Percentiles rank a stretch among this genome's conserved stretches.
phyloP scores from a whole-genome alignment of 164 flowering plant species.

The Nelumbo lutea region DNA sequence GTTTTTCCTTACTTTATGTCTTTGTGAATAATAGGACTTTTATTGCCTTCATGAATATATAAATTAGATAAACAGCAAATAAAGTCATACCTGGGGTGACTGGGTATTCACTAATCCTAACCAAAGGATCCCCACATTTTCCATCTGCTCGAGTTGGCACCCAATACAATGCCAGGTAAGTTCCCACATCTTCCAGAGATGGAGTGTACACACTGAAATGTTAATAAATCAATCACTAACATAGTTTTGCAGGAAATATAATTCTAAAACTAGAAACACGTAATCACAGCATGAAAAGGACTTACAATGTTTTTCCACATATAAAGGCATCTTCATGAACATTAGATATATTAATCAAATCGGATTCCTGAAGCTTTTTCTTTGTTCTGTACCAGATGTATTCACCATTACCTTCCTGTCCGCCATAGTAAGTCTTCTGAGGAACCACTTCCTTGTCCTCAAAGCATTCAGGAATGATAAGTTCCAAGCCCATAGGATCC shows the following conservation, averaged over 20 bases:
- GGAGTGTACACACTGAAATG: conserved; percentile 71
- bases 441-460: conserved; percentile 72
- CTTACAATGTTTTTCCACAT: conserved; percentile 66
- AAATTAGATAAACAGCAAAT: not conserved
- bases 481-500: conserved; percentile 76
- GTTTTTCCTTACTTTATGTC: too few relatives aligned
- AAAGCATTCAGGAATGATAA: conserved; percentile 61
- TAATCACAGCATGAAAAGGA: conserved; percentile 3
- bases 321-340: conserved; percentile 34
- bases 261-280: not conserved
- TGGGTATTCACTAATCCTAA: conserved; percentile 51
- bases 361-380: conserved; percentile 47
- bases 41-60: not conserved
- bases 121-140: conserved; percentile 59
- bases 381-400: conserved; percentile 74
- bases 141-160: conserved; percentile 86
- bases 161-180: conserved; percentile 79
- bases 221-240: conserved; percentile 4
- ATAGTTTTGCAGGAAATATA: not conserved
- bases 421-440: conserved; percentile 74
- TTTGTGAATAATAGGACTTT: not conserved
- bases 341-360: conserved; percentile 38
- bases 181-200: conserved; percentile 82
- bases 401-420: conserved; percentile 78
- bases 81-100: conserved; percentile 63